A percentile compares a stretch with the other conserved stretches of the same genome.
These are phyloP conservation scores for Hygrophorus russula DNA, from an alignment of 768 basidiomycete species.

Conservation along the genomic window DNA sequence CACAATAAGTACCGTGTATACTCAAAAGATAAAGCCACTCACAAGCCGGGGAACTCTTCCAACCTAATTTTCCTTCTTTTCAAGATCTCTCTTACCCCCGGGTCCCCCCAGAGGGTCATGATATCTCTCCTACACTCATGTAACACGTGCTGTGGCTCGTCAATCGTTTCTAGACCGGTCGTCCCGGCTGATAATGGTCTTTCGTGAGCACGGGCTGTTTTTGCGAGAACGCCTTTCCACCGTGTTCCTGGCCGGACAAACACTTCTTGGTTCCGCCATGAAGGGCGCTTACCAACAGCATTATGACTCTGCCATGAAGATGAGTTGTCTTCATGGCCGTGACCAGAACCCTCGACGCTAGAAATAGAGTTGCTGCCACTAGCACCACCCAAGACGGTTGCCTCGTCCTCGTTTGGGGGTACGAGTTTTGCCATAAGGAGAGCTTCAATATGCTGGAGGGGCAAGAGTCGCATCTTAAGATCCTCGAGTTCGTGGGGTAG, in stretches of 20 bases:
- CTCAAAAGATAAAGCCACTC: constrained; percentile 18
- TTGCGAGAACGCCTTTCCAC: constrained; percentile 53
- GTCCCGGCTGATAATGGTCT: constrained; percentile 34
- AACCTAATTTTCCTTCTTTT: constrained; percentile 46
- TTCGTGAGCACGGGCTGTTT: constrained; percentile 12
- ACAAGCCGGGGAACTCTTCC: constrained; percentile 72
- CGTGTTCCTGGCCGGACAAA: constrained; percentile 54
- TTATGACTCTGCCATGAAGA: neutral
- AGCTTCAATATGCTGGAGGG: constrained; percentile 59
- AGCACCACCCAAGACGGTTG: constrained; percentile 22
- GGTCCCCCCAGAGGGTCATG: constrained; percentile 57
- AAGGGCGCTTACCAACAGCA: neutral
- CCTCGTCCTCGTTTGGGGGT: constrained; percentile 47
- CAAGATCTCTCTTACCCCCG: constrained; percentile 43
- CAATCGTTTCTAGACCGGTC: constrained; percentile 25
- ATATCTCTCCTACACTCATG: constrained; percentile 53
- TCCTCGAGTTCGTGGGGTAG: constrained; percentile 31
- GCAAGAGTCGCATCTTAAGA: constrained; percentile 49
- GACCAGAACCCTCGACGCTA: constrained; percentile 2
- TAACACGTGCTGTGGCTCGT: constrained; percentile 49
- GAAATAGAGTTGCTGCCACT: constrained; percentile 13
- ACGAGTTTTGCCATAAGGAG: constrained; percentile 62
- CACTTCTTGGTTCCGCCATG: constrained; percentile 31
- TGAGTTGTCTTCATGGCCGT: neutral
- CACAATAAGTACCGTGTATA: neutral